phyloP scores from a whole-genome alignment of 139 green algal species.

The Astrephomene gubernaculifera region DNA sequence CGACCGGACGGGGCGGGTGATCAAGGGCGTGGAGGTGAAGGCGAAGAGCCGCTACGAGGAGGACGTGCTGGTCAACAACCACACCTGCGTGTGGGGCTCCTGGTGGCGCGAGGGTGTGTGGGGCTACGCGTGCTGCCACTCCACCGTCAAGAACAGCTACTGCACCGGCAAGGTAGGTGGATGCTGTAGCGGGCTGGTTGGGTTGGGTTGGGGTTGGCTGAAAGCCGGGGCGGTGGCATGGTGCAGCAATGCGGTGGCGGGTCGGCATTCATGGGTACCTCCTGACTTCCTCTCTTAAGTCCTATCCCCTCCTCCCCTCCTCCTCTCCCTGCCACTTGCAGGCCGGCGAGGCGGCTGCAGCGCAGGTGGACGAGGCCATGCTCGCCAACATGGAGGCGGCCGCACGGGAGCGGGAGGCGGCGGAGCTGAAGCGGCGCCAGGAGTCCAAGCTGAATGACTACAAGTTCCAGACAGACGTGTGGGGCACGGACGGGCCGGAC shows the following conservation, averaged over 20 bases:
- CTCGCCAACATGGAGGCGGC: slow-evolving; percentile 73
- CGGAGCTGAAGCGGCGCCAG: slow-evolving; percentile 54
- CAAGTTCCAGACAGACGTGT: slow-evolving; percentile 47
- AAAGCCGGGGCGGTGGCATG: not conserved
- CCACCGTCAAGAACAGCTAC: slow-evolving; percentile 90
- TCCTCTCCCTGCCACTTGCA: too few relatives aligned
- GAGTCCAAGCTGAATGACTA: slow-evolving; percentile 61
- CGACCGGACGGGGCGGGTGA: slow-evolving; percentile 79
- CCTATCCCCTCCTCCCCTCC: too few relatives aligned
- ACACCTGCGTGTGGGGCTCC: slow-evolving; percentile 95
- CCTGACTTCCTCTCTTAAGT: too few relatives aligned
- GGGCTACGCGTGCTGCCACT: slow-evolving; percentile 97
- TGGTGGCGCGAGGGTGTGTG: slow-evolving; percentile 93
- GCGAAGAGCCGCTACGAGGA: slow-evolving; percentile 91
- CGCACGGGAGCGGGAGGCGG: slow-evolving; percentile 52
- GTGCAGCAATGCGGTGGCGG: too few relatives aligned
- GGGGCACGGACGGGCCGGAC: slow-evolving; percentile 60
- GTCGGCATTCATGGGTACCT: too few relatives aligned
- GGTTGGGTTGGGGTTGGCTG: not conserved
- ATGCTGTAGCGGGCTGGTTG: too few relatives aligned
- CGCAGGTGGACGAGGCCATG: slow-evolving; percentile 67
- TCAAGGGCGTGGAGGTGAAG: slow-evolving; percentile 73
- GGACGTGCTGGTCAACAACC: slow-evolving; percentile 95
- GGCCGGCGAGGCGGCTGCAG: slow-evolving; percentile 51
- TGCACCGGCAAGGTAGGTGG: slow-evolving; percentile 84